These are phyloP conservation scores for Prinsepia uniflora DNA, from an alignment of 306 rosid genomes.

Conservation along the genomic window DNA sequence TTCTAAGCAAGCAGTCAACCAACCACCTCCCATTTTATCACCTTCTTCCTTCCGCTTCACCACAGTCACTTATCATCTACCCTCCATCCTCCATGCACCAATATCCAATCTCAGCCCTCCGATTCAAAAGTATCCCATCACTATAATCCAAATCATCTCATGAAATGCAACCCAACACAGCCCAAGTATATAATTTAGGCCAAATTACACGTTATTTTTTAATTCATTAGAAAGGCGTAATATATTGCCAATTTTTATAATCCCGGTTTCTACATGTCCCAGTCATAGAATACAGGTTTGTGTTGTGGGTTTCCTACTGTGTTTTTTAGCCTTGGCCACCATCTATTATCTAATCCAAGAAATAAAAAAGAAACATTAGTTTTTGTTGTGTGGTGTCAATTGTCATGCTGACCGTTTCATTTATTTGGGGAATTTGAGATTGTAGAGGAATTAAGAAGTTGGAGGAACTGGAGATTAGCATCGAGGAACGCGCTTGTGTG, in stretches of 20 bases:
- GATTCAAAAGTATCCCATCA: background rate
- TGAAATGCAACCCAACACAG: background rate
- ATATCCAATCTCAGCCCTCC: background rate
- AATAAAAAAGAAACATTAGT: background rate
- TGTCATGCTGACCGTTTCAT: too few species aligned
- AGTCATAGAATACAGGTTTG: too few species aligned
- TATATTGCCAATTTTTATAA: too few species aligned
- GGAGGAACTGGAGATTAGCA: background rate
- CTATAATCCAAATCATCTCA: background rate
- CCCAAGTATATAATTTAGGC: background rate
- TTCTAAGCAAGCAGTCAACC: conserved; percentile 19
- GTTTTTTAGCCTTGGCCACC: too few species aligned
- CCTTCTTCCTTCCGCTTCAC: background rate
- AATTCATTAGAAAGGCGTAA: too few species aligned
- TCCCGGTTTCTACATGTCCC: too few species aligned
- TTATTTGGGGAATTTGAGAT: background rate
- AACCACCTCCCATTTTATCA: background rate
- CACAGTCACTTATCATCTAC: background rate
- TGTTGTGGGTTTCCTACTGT: too few species aligned
- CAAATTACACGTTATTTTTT: too few species aligned
- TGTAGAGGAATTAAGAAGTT: conserved; percentile 1
- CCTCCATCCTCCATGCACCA: background rate
- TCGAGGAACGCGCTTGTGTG: background rate
- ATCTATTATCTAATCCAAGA: too few species aligned
- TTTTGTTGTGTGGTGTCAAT: background rate